These are phyloP conservation scores for Globisporangium solare DNA, from an alignment of 352 stramenopile genomes.

Conservation along the genomic window DNA sequence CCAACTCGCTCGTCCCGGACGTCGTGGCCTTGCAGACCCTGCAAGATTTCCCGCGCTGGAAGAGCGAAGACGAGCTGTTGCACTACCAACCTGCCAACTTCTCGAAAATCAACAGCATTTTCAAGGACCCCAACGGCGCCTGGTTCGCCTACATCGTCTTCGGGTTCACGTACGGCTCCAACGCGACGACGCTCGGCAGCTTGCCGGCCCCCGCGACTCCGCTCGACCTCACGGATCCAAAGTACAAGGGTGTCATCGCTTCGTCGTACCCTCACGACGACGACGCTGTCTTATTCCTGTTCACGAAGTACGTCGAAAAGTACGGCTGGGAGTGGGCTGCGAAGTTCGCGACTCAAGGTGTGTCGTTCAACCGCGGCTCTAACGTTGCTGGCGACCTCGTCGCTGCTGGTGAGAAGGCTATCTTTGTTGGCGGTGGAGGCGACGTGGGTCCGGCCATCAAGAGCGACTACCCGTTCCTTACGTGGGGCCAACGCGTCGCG, in stretches of 20 bases:
- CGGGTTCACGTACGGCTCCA: constrained; percentile 43
- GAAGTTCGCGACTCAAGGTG: constrained; percentile 33
- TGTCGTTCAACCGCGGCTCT: constrained; percentile 30
- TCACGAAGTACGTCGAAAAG: constrained; percentile 36
- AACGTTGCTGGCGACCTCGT: constrained; percentile 25
- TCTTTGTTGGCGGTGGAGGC: constrained; percentile 16
- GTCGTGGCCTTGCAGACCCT: constrained; percentile 45
- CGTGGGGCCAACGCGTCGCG: constrained; percentile 48
- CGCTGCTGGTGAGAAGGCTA: constrained; percentile 23
- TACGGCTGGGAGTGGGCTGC: constrained; percentile 51
- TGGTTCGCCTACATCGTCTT: constrained; percentile 38
- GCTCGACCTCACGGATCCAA: constrained; percentile 26
- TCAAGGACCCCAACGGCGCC: constrained; percentile 24
- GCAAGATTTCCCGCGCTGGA: constrained; percentile 48
- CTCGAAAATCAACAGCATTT: constrained; percentile 43
- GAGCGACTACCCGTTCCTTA: constrained; percentile 17
- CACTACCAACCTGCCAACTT: constrained; percentile 51
- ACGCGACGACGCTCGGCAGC: constrained; percentile 13
- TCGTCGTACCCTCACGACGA: constrained; percentile 49
- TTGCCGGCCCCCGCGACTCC: constrained; percentile 15
- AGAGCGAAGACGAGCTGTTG: constrained; percentile 34
- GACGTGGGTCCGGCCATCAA: not conserved
- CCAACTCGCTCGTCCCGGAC: constrained; percentile 33
- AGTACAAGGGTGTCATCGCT: constrained; percentile 34
- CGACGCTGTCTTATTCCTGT: constrained; percentile 46